phyloP scores from a whole-genome alignment of 306 rosid species.

The Oxytropis ochrocephala region DNA sequence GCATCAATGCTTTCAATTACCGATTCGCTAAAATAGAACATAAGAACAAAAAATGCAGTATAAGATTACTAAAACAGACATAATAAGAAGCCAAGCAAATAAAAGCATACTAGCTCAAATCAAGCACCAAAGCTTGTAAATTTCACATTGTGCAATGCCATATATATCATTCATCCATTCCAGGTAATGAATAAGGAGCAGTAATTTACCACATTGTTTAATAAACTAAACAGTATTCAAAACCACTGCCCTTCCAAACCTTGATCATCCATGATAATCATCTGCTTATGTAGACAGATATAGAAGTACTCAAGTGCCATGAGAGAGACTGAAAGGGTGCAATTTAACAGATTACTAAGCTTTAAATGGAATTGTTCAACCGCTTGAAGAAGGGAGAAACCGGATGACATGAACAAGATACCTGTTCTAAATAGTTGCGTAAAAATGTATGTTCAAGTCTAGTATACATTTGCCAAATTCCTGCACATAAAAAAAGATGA shows the following conservation, averaged over 20 bases:
- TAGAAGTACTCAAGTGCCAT: neutral
- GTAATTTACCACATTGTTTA: too few species aligned
- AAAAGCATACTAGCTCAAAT: too few species aligned
- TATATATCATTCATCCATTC: too few species aligned
- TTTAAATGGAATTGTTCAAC: neutral
- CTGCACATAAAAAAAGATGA: constrained; percentile 34
- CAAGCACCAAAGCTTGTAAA: too few species aligned
- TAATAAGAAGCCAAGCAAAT: too few species aligned
- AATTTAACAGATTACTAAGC: neutral
- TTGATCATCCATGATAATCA: neutral
- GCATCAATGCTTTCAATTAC: too few species aligned
- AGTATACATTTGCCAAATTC: constrained; percentile 86
- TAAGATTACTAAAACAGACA: too few species aligned
- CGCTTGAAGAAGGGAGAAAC: neutral
- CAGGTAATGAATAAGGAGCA: too few species aligned
- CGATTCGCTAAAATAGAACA: too few species aligned
- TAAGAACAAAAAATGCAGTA: too few species aligned
- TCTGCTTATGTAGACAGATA: neutral
- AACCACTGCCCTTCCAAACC: neutral
- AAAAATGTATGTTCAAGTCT: constrained; percentile 71
- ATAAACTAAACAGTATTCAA: neutral
- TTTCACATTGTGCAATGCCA: too few species aligned
- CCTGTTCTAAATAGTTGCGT: constrained; percentile 71
- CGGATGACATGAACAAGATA: constrained; percentile 8
- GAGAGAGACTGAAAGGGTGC: neutral